phyloP scores from a whole-genome alignment of 495 filamentous ascomycete species.

The Geopyxis carbonaria region DNA sequence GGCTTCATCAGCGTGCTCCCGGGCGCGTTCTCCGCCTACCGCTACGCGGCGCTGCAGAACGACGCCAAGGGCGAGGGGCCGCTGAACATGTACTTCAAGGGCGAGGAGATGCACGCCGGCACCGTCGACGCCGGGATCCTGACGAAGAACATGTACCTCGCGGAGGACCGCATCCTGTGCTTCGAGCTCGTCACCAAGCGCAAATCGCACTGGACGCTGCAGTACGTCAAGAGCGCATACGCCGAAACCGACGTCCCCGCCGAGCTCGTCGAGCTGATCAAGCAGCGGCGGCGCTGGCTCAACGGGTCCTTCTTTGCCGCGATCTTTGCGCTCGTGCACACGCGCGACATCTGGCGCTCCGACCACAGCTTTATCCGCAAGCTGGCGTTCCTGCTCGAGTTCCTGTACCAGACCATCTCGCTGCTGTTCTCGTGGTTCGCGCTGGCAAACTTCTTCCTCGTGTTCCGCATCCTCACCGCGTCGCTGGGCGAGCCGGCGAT shows the following conservation, averaged over 20 bases:
- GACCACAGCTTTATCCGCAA: conserved; percentile 73
- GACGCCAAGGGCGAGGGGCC: conserved; percentile 36
- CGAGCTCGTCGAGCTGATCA: conserved; percentile 90
- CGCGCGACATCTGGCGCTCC: conserved; percentile 30
- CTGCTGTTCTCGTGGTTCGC: conserved; percentile 97
- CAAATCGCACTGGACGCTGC: conserved; percentile 94
- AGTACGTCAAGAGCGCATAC: conserved; percentile 95
- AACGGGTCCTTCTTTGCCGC: conserved; percentile 97
- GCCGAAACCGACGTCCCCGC: conserved; percentile 97
- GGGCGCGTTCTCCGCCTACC: conserved; percentile 94
- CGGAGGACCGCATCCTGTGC: conserved; percentile 98
- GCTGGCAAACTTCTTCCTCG: conserved; percentile 87
- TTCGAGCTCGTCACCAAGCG: conserved; percentile 98
- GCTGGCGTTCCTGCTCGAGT: conserved; percentile 71
- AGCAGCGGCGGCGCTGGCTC: conserved; percentile 91
- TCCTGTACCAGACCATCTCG: conserved; percentile 74
- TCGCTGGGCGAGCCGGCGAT: conserved; percentile 53
- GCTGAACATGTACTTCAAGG: conserved; percentile 96
- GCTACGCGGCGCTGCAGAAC: conserved; percentile 95
- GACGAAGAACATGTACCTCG: conserved; percentile 99
- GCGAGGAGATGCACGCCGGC: conserved; percentile 92
- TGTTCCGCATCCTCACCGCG: conserved; percentile 88
- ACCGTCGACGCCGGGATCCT: conserved; percentile 99
- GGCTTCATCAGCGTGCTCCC: conserved; percentile 95
- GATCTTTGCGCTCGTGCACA: conserved; percentile 90